Evolutionary conservation across 2,329 filamentous ascomycete species (phyloP), one percentile per base, ranked within the genome.

Genomic region (Aspergillus spinulosporus): DNA sequence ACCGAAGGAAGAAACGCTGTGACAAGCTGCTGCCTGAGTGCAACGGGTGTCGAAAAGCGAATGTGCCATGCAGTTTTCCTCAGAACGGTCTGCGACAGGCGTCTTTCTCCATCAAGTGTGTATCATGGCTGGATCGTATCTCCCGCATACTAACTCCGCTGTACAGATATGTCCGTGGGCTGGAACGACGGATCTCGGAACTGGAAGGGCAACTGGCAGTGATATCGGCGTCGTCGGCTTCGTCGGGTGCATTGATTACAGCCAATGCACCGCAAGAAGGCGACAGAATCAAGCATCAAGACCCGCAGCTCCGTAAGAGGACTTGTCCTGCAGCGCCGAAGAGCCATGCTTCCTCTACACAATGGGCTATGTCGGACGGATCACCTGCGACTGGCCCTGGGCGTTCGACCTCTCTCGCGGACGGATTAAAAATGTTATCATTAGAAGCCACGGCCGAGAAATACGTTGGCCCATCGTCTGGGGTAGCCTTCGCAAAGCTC

Each of bases 361-460:
- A 21, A 21, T 21, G 21, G 21, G 21, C 21, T 21, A 21, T 21
- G 21, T 21, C 31, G 9, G 9, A 11, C 31, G 31, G 31, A 34
- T 29, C 57, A 15, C 50, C 26, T 11, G 11, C 31, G 3, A 31
- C 11, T 1, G 12, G 15, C 21, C 21, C 14, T 11, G 28, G 42
- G 12, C 58, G 62, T 32, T 56, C 63, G 0, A 60, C 59, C 28
- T 65, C 64, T 14, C 65, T 76, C 28, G 69, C 63, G 28, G 64
- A 70, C 11, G 74, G 75, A 59, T 66, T 77, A 5, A 71, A 72
- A 45, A 58, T 66, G 0, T 61, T 78, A 2, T 78, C 76, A 0
- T 64, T 79, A 0, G 75, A 78, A 51, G 77, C 76, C 1, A 69
- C 75, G 0, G 77, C 77, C 7, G 77, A 80, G 37, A 68, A 75